phyloP scores from a whole-genome alignment of 2,329 filamentous ascomycete species.

The Periconia macrospinosa region DNA sequence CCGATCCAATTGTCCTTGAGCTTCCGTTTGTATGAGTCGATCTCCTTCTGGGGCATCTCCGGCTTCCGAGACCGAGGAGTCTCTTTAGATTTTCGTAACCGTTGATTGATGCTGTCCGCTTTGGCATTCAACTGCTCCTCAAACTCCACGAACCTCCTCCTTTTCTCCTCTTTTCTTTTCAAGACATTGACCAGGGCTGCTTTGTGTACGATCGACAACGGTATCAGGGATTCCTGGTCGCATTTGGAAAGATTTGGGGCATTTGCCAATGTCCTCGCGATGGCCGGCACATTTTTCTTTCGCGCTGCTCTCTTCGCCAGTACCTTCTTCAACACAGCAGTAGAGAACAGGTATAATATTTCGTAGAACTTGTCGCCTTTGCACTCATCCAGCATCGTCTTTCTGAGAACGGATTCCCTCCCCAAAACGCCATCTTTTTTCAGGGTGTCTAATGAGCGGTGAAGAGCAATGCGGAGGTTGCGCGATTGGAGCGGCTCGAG shows the following conservation, averaged over 20 bases:
- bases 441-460: conserved; percentile 76
- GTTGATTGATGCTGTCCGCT: conserved; percentile 58
- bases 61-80: conserved; percentile 26
- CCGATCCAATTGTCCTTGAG: conserved; percentile 78
- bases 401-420: conserved; percentile 77
- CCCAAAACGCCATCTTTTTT: conserved; percentile 87
- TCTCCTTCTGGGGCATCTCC: conserved; percentile 35
- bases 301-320: conserved; percentile 55
- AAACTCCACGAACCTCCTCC: conserved; percentile 64
- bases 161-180: conserved; percentile 61
- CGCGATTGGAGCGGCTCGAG: conserved; percentile 87
- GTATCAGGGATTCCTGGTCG: conserved; percentile 53
- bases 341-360: conserved; percentile 80
- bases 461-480: conserved; percentile 82
- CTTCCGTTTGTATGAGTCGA: conserved; percentile 55
- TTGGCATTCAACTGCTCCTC: conserved; percentile 66
- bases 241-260: conserved; percentile 33
- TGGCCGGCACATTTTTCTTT: conserved; percentile 8
- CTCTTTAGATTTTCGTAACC: conserved; percentile 49
- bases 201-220: conserved; percentile 73
- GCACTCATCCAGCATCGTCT: conserved; percentile 97
- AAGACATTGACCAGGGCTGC: conserved; percentile 64
- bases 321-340: conserved; percentile 74
- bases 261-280: conserved; percentile 58
- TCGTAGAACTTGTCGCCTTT: conserved; percentile 90